phyloP scores from a whole-genome alignment of 2,329 filamentous ascomycete species.

The Pseudocercospora ulei region DNA sequence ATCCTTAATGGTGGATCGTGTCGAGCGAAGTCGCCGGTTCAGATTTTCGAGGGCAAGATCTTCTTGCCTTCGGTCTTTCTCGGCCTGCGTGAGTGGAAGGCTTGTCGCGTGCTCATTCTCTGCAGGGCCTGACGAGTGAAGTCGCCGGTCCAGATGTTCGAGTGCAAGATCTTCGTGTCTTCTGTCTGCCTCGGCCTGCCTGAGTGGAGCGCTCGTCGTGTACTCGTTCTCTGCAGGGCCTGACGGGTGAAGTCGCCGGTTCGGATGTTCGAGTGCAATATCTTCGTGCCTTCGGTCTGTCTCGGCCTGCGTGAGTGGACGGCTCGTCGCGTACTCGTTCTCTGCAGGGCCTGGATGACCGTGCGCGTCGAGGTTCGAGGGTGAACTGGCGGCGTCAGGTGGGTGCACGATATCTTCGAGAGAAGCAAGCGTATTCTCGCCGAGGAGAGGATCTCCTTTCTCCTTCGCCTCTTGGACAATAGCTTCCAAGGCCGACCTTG shows the following conservation, averaged over 20 bases:
- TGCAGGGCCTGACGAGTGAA: too few species aligned
- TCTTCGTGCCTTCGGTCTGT: constrained; percentile 38
- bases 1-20: constrained; percentile 39
- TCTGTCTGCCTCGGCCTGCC: too few species aligned
- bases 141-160: constrained; percentile 5
- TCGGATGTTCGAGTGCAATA: constrained; percentile 38
- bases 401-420: constrained; percentile 40
- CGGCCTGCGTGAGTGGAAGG: constrained; percentile 35
- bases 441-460: constrained; percentile 31
- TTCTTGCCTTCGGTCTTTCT: constrained; percentile 39
- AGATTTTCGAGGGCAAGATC: constrained; percentile 37
- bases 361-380: constrained; percentile 20
- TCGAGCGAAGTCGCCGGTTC: constrained; percentile 36
- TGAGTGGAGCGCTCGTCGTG: too few species aligned
- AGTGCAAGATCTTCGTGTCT: too few species aligned
- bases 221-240: constrained; percentile 40
- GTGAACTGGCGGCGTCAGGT: constrained; percentile 24
- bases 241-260: constrained; percentile 36
- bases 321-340: constrained; percentile 7
- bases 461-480: constrained; percentile 36
- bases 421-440: constrained; percentile 43
- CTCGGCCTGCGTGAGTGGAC: constrained; percentile 37
- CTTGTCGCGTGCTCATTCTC: constrained; percentile 9
- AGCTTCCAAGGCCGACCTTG: constrained; percentile 35
- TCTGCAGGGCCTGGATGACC: constrained; percentile 7